These are phyloP conservation scores for Yamadazyma philogaea DNA, from an alignment of 805 yeast species.

Conservation along the genomic window DNA sequence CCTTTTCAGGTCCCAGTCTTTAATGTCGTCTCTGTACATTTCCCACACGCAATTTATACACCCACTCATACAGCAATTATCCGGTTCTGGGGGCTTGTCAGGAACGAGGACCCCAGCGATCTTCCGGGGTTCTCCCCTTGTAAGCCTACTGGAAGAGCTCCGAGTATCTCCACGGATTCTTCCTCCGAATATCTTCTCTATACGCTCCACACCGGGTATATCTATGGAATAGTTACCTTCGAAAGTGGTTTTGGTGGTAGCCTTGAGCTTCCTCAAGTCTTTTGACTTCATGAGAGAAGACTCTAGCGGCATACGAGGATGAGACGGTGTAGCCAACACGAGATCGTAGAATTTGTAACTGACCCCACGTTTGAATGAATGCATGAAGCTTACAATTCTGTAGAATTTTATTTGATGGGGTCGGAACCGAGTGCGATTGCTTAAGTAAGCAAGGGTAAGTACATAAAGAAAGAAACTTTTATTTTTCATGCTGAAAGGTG, in stretches of 20 bases:
- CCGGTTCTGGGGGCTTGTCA: constrained; percentile 83
- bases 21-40: constrained; percentile 78
- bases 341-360: constrained; percentile 36
- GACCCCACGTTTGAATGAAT: background rate
- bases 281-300: constrained; percentile 22
- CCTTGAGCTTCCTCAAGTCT: constrained; percentile 20
- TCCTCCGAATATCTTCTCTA: constrained; percentile 53
- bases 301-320: constrained; percentile 33
- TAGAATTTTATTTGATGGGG: constrained; percentile 4
- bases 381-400: constrained; percentile 4
- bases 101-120: constrained; percentile 73
- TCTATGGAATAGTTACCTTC: constrained; percentile 32
- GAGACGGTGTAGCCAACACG: constrained; percentile 30
- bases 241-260: constrained; percentile 22
- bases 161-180: constrained; percentile 53
- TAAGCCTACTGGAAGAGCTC: constrained; percentile 33
- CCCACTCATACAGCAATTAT: constrained; percentile 96
- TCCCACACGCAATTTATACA: constrained; percentile 98
- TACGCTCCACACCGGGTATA: constrained; percentile 44
- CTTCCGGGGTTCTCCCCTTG: constrained; percentile 33
- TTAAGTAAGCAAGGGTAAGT: no score
- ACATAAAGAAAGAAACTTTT: no score
- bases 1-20: constrained; percentile 70
- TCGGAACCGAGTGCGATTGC: constrained; percentile 2
- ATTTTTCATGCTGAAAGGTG: no score